Base-by-base conservation (phyloP, 192 early-diverging fungal species). In the Entomortierella parvispora region DNA sequence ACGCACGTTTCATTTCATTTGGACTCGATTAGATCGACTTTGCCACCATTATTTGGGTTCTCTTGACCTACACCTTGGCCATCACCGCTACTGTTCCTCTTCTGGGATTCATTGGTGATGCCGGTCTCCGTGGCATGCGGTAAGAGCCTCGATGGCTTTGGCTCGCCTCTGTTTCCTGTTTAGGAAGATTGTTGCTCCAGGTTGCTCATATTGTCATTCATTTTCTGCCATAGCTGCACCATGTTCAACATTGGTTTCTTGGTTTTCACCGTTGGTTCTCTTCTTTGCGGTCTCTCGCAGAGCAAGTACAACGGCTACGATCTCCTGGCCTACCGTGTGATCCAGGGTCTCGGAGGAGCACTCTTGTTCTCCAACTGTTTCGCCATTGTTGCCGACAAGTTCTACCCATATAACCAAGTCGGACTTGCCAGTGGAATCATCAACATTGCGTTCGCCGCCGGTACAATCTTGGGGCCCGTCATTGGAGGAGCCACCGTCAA, bases 221-320 rank as follows among this genome's bases (percentile, higher is more conserved):
- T 28, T 55, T 50, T 52, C 23, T 15, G 26, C 34, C 7, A 20
- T 60, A 76, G 72, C 40, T 76, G 72, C 29, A 64, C 65, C 18
- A 76, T 76, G 72, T 68, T 76, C 65, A 76, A 76, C 43, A 49
- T 62, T 56, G 72, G 72, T 46, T 76, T 76, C 62, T 40, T 76
- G 29, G 54, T 76, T 37, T 76, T 76, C 65, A 76, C 72, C n/a
- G 15, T 76, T 33, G 72, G 72, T 14, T 65, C 61, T 18, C 62
- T 76, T 11, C 72, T 76, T 37, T 76, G 72, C 23, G 72, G 72
- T 15, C 32, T 76, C 22, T 76, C 72, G 1, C 72, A 76, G 22
- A 34, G 60, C 6, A 76, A 76, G 47, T 58, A 76, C 43, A 53
- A 52, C 31, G 72, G 72, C 7, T 76, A 68, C 23, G 72, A 76